Percentiles rank a stretch among this genome's conserved stretches.
phyloP scores from a whole-genome alignment of 1,284 basidiomycete species.

The Anthracocystis setariae region DNA sequence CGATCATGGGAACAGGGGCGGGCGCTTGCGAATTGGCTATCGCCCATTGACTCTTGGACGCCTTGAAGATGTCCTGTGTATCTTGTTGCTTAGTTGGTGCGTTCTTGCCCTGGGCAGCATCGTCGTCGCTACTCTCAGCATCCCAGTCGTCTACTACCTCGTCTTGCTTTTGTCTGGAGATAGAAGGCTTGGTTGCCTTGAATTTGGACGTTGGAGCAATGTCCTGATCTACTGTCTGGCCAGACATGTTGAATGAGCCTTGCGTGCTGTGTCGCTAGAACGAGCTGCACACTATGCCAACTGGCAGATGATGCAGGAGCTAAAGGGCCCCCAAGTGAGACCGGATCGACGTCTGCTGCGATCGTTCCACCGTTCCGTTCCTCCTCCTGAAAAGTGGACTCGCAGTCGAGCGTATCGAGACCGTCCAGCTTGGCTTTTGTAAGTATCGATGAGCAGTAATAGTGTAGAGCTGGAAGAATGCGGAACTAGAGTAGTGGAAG shows the following conservation, averaged over 20 bases:
- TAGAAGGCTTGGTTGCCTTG: slow-evolving; percentile 22
- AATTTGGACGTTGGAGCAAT: slow-evolving; percentile 41
- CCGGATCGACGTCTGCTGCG: too few species aligned
- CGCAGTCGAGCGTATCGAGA: too few species aligned
- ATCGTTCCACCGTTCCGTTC: too few species aligned
- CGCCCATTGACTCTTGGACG: slow-evolving; percentile 38
- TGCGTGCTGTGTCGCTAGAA: not conserved
- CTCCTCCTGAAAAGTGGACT: too few species aligned
- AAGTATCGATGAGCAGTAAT: too few species aligned
- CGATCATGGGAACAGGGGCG: slow-evolving; percentile 22
- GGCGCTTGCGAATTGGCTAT: slow-evolving; percentile 41
- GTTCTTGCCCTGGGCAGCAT: not conserved
- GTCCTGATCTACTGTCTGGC: slow-evolving; percentile 5
- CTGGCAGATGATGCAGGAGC: not conserved
- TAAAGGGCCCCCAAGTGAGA: too few species aligned
- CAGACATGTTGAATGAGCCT: not conserved
- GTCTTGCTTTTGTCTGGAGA: slow-evolving; percentile 13
- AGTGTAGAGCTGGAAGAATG: too few species aligned
- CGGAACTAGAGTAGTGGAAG: too few species aligned
- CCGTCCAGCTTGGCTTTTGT: too few species aligned
- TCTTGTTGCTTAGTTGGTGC: not conserved
- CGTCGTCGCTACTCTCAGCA: slow-evolving; percentile 39
- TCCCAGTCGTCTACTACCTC: slow-evolving; percentile 48
- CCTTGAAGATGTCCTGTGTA: slow-evolving; percentile 24
- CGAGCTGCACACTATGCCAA: not conserved